Evolutionary conservation across 805 yeast species (phyloP).

Genomic region (Hanseniaspora meyeri): DNA sequence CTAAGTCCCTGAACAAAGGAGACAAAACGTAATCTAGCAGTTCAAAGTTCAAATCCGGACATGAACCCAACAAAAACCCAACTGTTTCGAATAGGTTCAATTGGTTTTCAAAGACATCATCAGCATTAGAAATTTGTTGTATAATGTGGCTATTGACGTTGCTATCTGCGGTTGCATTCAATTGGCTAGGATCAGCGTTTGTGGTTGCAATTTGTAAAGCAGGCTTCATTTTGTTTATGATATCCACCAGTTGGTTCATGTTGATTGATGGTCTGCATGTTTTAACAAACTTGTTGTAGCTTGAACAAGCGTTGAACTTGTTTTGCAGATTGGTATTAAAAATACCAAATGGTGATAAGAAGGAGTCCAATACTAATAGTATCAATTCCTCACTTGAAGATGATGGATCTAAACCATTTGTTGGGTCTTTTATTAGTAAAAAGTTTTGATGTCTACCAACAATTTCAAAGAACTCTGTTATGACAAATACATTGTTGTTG

Average conservation of each 20-base stretch:
- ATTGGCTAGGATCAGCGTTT: conserved; percentile 40
- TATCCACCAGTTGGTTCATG: conserved; percentile 38
- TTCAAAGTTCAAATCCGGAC: conserved; percentile 31
- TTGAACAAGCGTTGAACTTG: conserved; percentile 77
- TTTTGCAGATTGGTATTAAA: conserved; percentile 65
- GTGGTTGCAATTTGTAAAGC: conserved; percentile 40
- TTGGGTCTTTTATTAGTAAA: conserved; percentile 33
- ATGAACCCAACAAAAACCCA: conserved; percentile 56
- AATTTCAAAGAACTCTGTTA: conserved; percentile 70
- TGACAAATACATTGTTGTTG: conserved; percentile 64
- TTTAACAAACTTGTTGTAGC: conserved; percentile 71
- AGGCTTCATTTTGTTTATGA: conserved; percentile 41
- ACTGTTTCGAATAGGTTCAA: conserved; percentile 73
- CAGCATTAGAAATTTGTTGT: conserved; percentile 33
- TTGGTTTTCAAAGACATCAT: conserved; percentile 63
- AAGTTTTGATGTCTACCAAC: conserved; percentile 66
- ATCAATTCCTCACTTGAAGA: conserved; percentile 34
- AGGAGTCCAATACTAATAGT: conserved; percentile 58
- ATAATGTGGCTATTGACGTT: conserved; percentile 24
- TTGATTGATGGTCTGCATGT: conserved; percentile 56
- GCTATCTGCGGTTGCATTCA: conserved; percentile 25
- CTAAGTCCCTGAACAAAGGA: conserved; percentile 64
- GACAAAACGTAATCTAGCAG: conserved; percentile 55
- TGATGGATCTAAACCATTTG: background rate
- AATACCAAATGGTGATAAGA: conserved; percentile 70